Percentiles rank a stretch among this genome's conserved stretches.
Conservation (phyloP, 192 early-diverging fungal genomes). For the Chytriomyces sp. region DNA sequence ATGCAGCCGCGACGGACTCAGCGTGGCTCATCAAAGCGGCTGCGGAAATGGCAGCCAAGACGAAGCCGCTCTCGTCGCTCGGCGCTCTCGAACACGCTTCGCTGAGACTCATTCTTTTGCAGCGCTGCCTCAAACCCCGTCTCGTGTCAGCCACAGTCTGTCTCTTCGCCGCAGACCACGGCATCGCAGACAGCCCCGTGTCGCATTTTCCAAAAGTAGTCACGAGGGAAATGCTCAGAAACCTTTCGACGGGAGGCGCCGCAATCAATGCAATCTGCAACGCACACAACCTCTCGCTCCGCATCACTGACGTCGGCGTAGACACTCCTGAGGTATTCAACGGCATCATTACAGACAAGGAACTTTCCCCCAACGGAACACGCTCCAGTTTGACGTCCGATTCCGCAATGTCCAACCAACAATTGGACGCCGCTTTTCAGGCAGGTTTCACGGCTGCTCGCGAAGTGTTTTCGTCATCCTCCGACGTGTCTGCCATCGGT, state of each 20-base stretch:
- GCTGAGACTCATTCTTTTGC: constrained; percentile 21
- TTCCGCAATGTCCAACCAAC: constrained; percentile 26
- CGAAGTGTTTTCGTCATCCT: background rate
- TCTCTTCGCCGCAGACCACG: constrained; percentile 38
- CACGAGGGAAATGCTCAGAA: constrained; percentile 33
- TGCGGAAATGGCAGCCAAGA: constrained; percentile 28
- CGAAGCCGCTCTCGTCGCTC: constrained; percentile 34
- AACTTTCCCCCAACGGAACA: constrained; percentile 18
- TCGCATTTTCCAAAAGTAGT: constrained; percentile 34
- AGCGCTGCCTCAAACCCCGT: constrained; percentile 17
- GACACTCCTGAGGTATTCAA: constrained; percentile 25
- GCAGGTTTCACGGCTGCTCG: constrained; percentile 7
- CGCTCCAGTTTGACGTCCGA: constrained; percentile 8
- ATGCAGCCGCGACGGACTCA: background rate
- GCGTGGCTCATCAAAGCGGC: constrained; percentile 11
- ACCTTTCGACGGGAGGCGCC: constrained; percentile 27
- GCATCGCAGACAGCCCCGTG: constrained; percentile 32
- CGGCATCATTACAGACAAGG: background rate
- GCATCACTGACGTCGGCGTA: constrained; percentile 33
- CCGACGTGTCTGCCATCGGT: constrained; percentile 16
- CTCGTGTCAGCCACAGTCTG: constrained; percentile 9
- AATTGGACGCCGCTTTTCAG: constrained; percentile 20
- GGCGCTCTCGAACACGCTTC: constrained; percentile 22
- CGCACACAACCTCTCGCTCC: background rate
- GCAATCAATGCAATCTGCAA: constrained; percentile 33